These are phyloP conservation scores for Ceriops decandra DNA, from an alignment of 345 rosid genomes.

Conservation along the genomic window DNA sequence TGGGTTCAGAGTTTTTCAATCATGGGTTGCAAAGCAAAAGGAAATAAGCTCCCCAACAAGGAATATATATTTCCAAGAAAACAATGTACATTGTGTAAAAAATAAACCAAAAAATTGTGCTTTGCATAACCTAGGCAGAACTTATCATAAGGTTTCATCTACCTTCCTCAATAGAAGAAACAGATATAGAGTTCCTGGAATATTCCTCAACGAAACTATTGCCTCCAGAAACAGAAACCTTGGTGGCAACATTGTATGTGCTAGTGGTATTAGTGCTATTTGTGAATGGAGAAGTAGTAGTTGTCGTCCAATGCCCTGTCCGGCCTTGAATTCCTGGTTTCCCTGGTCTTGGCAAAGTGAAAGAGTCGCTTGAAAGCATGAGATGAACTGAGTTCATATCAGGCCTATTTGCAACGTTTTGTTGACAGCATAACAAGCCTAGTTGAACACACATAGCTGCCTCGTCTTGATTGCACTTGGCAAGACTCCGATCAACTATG, in stretches of 20 bases:
- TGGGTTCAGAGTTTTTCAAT: no score
- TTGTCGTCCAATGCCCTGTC: conserved; percentile 40
- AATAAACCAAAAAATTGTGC: background rate
- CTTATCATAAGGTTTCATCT: conserved; percentile 34
- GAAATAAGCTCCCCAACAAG: no score
- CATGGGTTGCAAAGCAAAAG: no score
- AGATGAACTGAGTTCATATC: conserved; percentile 72
- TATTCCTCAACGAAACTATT: conserved; percentile 58
- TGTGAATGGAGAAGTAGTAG: conserved; percentile 36
- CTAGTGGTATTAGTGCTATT: conserved; percentile 27
- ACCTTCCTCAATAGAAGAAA: conserved; percentile 80
- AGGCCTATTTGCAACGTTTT: conserved; percentile 54
- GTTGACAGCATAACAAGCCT: conserved; percentile 83
- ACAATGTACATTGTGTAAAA: no score
- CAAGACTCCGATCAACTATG: conserved; percentile 59
- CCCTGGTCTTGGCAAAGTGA: conserved; percentile 72
- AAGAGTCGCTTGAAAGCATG: conserved; percentile 86
- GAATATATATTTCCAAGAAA: no score
- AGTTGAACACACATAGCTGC: conserved; percentile 74
- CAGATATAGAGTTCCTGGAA: conserved; percentile 75
- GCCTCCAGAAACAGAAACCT: conserved; percentile 43
- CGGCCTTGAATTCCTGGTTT: conserved; percentile 80
- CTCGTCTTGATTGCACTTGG: conserved; percentile 56
- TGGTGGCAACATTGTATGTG: conserved; percentile 33
- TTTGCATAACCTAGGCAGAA: background rate